phyloP scores from a whole-genome alignment of 2,329 filamentous ascomycete species.

The Ceratocystis papillata region DNA sequence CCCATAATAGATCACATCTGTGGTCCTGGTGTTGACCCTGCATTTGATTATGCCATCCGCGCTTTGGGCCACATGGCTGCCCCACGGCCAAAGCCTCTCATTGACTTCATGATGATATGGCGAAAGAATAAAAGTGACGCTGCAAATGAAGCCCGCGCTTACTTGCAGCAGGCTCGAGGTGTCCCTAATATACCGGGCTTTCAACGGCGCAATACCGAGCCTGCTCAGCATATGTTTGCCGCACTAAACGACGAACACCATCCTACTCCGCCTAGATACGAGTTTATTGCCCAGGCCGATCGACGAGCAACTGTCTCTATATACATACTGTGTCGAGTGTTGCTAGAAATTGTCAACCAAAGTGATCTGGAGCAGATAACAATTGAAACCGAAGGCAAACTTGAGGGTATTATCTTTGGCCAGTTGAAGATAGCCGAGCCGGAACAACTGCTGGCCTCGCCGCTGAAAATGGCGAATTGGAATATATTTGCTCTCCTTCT shows the following conservation, averaged over 20 bases:
- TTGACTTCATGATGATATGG: slow-evolving; percentile 98
- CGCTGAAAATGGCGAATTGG: slow-evolving; percentile 88
- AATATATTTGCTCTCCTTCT: slow-evolving; percentile 84
- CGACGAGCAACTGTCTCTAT: slow-evolving; percentile 88
- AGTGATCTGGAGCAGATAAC: slow-evolving; percentile 75
- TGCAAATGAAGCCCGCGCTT: slow-evolving; percentile 55
- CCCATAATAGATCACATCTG: slow-evolving; percentile 81
- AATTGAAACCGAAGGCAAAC: slow-evolving; percentile 80
- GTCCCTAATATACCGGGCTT: slow-evolving; percentile 40
- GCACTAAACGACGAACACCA: slow-evolving; percentile 41
- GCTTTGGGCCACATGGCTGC: slow-evolving; percentile 90
- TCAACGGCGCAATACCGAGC: slow-evolving; percentile 64
- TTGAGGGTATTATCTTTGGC: slow-evolving; percentile 94
- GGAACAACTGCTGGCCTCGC: slow-evolving; percentile 65
- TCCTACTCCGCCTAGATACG: slow-evolving; percentile 29
- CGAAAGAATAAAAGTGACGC: slow-evolving; percentile 90
- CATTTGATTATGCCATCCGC: slow-evolving; percentile 87
- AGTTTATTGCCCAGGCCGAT: slow-evolving; percentile 69
- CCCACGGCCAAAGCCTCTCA: slow-evolving; percentile 85
- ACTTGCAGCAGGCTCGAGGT: slow-evolving; percentile 44
- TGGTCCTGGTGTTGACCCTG: slow-evolving; percentile 74
- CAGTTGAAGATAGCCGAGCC: slow-evolving; percentile 83
- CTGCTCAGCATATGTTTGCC: slow-evolving; percentile 33
- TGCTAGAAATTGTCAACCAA: slow-evolving; percentile 88
- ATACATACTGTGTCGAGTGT: slow-evolving; percentile 84